Evolutionary conservation across 768 basidiomycete genomes (phyloP), one percentile per base, ranked within the genome.

Genomic region (Asterophora lycoperdoides): DNA sequence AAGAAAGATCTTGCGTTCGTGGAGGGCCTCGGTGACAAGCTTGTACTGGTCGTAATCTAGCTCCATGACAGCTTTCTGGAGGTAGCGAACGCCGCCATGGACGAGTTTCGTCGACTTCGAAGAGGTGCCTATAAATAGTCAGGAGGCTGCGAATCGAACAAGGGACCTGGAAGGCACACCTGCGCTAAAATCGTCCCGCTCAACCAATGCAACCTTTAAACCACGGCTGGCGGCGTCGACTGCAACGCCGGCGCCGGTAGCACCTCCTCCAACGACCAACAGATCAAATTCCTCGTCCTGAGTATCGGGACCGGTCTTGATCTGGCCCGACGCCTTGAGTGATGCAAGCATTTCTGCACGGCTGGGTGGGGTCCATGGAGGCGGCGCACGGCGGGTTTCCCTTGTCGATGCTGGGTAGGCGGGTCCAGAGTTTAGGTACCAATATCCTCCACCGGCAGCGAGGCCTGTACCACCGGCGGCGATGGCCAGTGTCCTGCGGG

Each of bases 41-140:
- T 96, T 96, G 74, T 85, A 94, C 64, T 94, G 92, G 62, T 93
- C 93, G 59, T 95, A 96, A 63, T 98, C 95, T 53, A 96, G 80
- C 59, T 95, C 94, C 60, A 94, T 80, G 30, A 97, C 79, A 3
- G 95, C 95, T 63, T 98, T 99, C 61, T 99, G 95, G 9, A 99
- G 80, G 67, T 99, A 99, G 1, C 95, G 83, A 2, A 98, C 95
- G 33, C 95, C 95, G 13, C 95, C 95, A 68, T 99, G 96, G 1
- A 99, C 95, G 44, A 99, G 84, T 65, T 99, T 98, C 1, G 96
- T 98, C 7, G 92, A 93, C 63, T 98, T 98, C 5, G 92, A 95
- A 0, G 92, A 95, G 0, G 95, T 96, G 14, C 94, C 92, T 91
- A 59, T 18, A 14, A 6, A 26, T 10, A n/a, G 13, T 44, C 11